Evolutionary conservation across 768 basidiomycete species (phyloP).

Genomic region (Gloeopeniophorella convolvens): DNA sequence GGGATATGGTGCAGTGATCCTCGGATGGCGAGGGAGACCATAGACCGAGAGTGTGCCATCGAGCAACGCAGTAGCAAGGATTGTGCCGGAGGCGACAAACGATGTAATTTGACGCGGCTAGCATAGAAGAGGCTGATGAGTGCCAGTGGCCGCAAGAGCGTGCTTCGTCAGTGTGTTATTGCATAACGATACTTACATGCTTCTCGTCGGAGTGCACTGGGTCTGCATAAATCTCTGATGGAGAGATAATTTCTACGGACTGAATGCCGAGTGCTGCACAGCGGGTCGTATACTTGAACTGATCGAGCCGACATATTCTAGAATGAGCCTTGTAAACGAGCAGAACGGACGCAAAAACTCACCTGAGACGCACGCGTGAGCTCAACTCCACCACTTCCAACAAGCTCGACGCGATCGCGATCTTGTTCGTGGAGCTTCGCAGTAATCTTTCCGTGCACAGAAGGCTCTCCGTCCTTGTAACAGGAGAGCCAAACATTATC

Average conservation of each 20-base stretch:
- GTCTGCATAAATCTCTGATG: constrained; percentile 17
- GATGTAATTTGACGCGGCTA: constrained; percentile 20
- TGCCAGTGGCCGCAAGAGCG: not conserved
- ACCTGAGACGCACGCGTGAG: constrained; percentile 14
- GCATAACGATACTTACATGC: constrained; percentile 12
- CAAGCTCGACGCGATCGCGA: constrained; percentile 19
- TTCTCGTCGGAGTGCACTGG: constrained; percentile 16
- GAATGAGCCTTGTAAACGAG: not conserved
- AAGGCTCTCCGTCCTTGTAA: constrained; percentile 17
- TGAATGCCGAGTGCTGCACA: constrained; percentile 14
- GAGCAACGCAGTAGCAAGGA: constrained; percentile 17
- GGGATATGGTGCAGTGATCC: not conserved
- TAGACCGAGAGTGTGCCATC: constrained; percentile 20
- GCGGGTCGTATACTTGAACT: constrained; percentile 16
- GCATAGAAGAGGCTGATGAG: not conserved
- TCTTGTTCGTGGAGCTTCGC: constrained; percentile 15
- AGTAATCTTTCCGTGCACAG: constrained; percentile 18
- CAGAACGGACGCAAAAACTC: not conserved
- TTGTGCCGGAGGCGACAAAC: constrained; percentile 11
- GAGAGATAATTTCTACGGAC: constrained; percentile 12
- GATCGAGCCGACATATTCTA: not conserved
- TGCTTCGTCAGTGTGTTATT: not conserved
- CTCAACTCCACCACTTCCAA: constrained; percentile 7
- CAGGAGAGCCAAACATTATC: constrained; percentile 21
- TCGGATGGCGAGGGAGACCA: constrained; percentile 1